Evolutionary conservation across 78 protist genomes (phyloP).

Genomic region (Bodo saltans): DNA sequence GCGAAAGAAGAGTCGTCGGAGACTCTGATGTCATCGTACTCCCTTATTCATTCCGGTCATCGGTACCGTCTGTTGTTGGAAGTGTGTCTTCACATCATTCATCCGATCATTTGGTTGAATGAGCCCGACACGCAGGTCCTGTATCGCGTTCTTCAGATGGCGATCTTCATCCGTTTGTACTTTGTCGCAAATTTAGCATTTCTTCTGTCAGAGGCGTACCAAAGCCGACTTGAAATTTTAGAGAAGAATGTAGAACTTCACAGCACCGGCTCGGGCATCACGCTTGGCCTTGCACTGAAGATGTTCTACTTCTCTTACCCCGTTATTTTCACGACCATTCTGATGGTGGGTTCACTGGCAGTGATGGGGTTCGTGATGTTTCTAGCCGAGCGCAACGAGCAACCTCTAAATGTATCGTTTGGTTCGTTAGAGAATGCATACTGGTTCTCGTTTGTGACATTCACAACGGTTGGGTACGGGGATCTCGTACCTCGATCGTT

Average conservation of each 20-base stretch:
- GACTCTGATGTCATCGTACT: no score
- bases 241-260: not conserved
- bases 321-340: not conserved
- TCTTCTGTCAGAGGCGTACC: not conserved
- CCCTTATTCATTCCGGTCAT: not conserved
- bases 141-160: not conserved
- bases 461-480: slow-evolving; percentile 26
- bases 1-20: no score
- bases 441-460: slow-evolving; percentile 19
- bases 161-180: slow-evolving; percentile 16
- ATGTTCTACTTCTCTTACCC: slow-evolving; percentile 1
- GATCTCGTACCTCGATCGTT: slow-evolving; percentile 2
- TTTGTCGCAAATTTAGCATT: not conserved
- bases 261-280: not conserved
- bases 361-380: slow-evolving; percentile 1
- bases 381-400: not conserved
- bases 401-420: no score
- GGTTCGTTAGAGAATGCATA: not conserved
- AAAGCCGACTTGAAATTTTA: not conserved
- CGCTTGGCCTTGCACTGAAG: not conserved
- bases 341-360: not conserved
- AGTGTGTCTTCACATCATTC: not conserved
- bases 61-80: not conserved
- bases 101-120: slow-evolving; percentile 1
- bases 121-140: not conserved